These are phyloP conservation scores for Sporodiniella umbellata DNA, from an alignment of 371 early-diverging fungal species.

Conservation along the genomic window DNA sequence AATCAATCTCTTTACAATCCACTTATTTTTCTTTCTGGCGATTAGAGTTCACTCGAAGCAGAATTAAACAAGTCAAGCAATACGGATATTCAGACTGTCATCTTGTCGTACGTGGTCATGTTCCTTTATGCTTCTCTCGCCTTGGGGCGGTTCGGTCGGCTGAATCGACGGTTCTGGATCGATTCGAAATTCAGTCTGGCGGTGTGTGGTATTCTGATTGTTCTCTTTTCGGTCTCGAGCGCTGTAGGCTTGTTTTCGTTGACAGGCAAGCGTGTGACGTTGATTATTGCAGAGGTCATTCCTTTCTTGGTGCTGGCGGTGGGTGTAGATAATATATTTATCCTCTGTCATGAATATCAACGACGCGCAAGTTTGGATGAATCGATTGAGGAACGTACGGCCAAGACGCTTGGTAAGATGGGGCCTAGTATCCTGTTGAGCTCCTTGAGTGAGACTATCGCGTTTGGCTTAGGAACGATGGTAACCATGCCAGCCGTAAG, in stretches of 20 bases:
- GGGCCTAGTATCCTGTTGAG: slow-evolving; percentile 73
- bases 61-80: slow-evolving; percentile 69
- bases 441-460: slow-evolving; percentile 67
- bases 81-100: slow-evolving; percentile 62
- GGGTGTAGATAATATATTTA: slow-evolving; percentile 80
- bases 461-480: slow-evolving; percentile 67
- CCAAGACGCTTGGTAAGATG: slow-evolving; percentile 41
- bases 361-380: slow-evolving; percentile 39
- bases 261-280: slow-evolving; percentile 62
- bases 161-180: slow-evolving; percentile 53
- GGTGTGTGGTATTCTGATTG: slow-evolving; percentile 68
- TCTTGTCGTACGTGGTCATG: slow-evolving; percentile 70
- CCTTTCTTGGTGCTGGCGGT: slow-evolving; percentile 80
- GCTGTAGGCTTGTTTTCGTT: slow-evolving; percentile 70
- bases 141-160: slow-evolving; percentile 48
- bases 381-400: slow-evolving; percentile 42
- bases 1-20: too few species aligned
- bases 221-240: slow-evolving; percentile 65
- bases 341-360: slow-evolving; percentile 68
- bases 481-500: slow-evolving; percentile 81
- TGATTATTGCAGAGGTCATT: slow-evolving; percentile 80
- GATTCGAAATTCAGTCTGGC: slow-evolving; percentile 73
- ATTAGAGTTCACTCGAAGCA: slow-evolving; percentile 63
- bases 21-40: too few species aligned
- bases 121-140: slow-evolving; percentile 73